These are phyloP conservation scores for Xylaria palmicola DNA, from an alignment of 495 filamentous ascomycete species.

Conservation along the genomic window DNA sequence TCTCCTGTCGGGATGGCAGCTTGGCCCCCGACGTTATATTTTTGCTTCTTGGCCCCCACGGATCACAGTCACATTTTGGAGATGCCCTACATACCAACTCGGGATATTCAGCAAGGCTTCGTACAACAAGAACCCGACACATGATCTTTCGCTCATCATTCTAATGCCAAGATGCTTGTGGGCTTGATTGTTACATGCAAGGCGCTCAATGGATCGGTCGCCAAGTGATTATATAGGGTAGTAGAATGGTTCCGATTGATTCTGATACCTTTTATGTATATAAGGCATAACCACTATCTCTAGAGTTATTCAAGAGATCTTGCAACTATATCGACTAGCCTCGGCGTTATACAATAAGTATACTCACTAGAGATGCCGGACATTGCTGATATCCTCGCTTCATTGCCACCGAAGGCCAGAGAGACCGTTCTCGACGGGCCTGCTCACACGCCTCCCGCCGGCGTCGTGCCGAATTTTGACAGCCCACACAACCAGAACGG, in stretches of 20 bases:
- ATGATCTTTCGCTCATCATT: not conserved
- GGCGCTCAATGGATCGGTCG: not conserved
- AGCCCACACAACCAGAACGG: constrained; percentile 21
- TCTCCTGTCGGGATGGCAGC: not conserved
- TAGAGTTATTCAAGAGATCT: not conserved
- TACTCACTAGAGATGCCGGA: not conserved
- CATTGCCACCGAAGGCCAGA: not conserved
- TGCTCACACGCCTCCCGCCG: constrained; percentile 17
- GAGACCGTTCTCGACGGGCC: constrained; percentile 1
- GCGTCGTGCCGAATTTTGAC: constrained; percentile 17
- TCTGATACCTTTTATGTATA: not conserved
- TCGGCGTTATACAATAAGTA: not conserved
- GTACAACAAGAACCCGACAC: not conserved
- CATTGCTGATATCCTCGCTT: not conserved
- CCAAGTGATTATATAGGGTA: not conserved
- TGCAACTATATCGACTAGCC: not conserved
- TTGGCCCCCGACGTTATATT: not conserved
- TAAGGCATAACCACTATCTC: not conserved
- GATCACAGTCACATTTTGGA: not conserved
- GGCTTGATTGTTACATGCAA: not conserved
- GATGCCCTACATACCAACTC: not conserved
- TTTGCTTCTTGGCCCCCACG: not conserved
- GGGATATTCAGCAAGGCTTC: not conserved
- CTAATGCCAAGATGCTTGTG: not conserved
- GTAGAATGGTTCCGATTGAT: not conserved